Evolutionary conservation across 176 grass and related monocot genomes (phyloP).

Genomic region (Carex littledalei): DNA sequence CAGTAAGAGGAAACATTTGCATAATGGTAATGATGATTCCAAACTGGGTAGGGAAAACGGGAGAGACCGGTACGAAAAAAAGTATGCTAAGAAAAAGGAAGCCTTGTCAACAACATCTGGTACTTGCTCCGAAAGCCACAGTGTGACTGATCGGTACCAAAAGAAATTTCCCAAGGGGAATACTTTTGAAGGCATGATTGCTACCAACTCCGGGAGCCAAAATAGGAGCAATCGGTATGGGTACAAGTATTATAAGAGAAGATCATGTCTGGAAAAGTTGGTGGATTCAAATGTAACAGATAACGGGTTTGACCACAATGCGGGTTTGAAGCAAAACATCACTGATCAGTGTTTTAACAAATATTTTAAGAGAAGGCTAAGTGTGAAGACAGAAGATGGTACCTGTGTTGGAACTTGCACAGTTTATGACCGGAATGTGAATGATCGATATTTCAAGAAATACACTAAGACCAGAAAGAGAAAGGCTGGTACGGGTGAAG

Average conservation of each 20-base stretch:
- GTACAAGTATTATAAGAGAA: neutral
- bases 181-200: neutral
- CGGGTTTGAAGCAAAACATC: neutral
- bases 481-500: neutral
- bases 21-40: neutral
- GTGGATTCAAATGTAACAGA: neutral
- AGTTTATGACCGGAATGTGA: neutral
- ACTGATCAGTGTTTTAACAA: neutral
- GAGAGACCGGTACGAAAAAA: neutral
- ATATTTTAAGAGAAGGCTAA: slow-evolving; percentile 11
- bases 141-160: neutral
- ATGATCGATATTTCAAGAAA: slow-evolving; percentile 15
- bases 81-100: neutral
- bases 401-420: slow-evolving; percentile 12
- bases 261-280: neutral
- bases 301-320: neutral
- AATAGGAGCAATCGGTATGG: neutral
- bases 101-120: neutral
- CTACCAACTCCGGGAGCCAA: neutral
- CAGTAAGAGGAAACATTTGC: neutral
- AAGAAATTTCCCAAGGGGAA: slow-evolving; percentile 15
- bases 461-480: slow-evolving; percentile 13
- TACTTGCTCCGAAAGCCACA: neutral
- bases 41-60: neutral
- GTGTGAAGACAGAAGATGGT: slow-evolving; percentile 11